Percentiles rank a stretch among this genome's conserved stretches.
These are phyloP conservation scores for Histomonas meleagridis DNA, from an alignment of 208 protist species.

Conservation along the genomic window DNA sequence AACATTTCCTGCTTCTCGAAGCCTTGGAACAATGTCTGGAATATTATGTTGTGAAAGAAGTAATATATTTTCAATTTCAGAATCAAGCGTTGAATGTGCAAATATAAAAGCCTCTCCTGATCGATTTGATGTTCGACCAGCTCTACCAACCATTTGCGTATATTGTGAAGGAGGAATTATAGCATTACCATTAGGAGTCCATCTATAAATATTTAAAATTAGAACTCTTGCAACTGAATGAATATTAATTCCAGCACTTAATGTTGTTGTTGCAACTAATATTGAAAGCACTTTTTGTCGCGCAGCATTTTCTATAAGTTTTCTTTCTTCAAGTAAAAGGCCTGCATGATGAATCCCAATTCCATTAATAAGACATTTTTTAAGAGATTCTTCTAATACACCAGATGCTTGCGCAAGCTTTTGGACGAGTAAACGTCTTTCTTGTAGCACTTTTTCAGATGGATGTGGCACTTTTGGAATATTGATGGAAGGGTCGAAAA, in stretches of 20 bases:
- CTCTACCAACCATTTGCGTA: constrained; percentile 32
- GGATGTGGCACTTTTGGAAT: background rate
- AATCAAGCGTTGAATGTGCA: background rate
- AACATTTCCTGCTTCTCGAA: background rate
- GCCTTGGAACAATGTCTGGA: background rate
- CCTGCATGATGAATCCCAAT: constrained; percentile 15
- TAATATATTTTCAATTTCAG: background rate
- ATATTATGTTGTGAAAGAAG: background rate
- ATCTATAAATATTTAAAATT: background rate
- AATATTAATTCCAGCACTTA: constrained; percentile 17
- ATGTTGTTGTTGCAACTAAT: constrained; percentile 24
- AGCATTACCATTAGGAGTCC: background rate
- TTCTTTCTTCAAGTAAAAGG: background rate
- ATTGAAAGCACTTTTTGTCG: background rate
- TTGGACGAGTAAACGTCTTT: background rate
- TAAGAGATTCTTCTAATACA: background rate
- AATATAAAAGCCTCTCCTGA: background rate
- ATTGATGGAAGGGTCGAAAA: background rate
- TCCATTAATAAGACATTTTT: background rate
- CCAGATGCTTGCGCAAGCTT: background rate
- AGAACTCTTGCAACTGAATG: background rate
- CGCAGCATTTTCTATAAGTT: background rate
- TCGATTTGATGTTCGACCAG: background rate
- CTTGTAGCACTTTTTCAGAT: background rate
- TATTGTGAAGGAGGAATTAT: background rate